A percentile compares a stretch with the other conserved stretches of the same genome.
These are phyloP conservation scores for Pistacia atlantica DNA, from an alignment of 345 rosid genomes.

Conservation along the genomic window DNA sequence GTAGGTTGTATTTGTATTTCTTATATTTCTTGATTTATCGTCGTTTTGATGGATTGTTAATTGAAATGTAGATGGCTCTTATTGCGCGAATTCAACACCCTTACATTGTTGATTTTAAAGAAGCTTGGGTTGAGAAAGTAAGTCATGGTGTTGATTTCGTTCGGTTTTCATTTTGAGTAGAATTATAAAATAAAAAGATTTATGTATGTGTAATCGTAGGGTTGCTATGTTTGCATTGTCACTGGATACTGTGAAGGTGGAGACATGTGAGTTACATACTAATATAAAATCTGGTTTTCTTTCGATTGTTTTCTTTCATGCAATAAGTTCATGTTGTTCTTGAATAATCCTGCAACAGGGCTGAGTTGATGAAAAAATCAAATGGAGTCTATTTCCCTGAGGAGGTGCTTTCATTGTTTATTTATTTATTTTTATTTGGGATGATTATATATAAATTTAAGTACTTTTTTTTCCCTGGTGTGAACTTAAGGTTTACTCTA, in stretches of 20 bases:
- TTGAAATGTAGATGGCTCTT: conserved; percentile 73
- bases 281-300: conserved; percentile 8
- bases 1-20: neutral
- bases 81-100: conserved; percentile 93
- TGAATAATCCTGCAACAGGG: conserved; percentile 51
- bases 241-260: conserved; percentile 99
- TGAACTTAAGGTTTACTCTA: conserved; percentile 11
- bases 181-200: neutral
- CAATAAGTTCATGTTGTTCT: neutral
- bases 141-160: conserved; percentile 14
- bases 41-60: conserved; percentile 14
- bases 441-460: neutral
- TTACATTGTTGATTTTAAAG: conserved; percentile 93
- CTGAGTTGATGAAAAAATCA: conserved; percentile 91
- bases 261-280: conserved; percentile 78
- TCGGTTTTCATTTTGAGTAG: conserved; percentile 8
- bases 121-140: conserved; percentile 99
- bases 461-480: neutral
- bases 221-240: conserved; percentile 97
- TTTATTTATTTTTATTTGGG: neutral
- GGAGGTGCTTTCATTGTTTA: conserved; percentile 50
- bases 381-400: conserved; percentile 90
- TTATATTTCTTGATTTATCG: conserved; percentile 1
- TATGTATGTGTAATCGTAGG: conserved; percentile 51
- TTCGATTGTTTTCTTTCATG: conserved; percentile 17